These are phyloP conservation scores for Trypanosoma caninum DNA, from an alignment of 208 protist species.

Conservation along the genomic window DNA sequence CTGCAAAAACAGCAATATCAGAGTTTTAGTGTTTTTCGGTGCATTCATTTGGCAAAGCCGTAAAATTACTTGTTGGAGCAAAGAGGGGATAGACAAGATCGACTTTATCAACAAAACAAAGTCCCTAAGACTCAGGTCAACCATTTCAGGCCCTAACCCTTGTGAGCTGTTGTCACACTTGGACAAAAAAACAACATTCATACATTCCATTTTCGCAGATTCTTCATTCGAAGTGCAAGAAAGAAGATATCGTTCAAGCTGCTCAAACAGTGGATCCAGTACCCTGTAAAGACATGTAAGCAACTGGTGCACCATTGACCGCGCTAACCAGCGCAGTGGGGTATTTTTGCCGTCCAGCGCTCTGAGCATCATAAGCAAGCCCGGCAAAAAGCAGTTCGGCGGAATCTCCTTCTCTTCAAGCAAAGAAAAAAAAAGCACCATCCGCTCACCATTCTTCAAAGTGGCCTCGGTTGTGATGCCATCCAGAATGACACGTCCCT, in stretches of 20 bases:
- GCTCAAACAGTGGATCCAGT: conserved; percentile 10
- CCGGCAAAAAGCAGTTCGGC: conserved; percentile 13
- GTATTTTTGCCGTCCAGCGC: conserved; percentile 3
- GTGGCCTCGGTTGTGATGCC: conserved; percentile 6
- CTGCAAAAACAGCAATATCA: not conserved
- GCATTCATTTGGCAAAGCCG: not conserved
- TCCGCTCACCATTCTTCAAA: conserved; percentile 12
- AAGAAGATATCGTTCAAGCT: conserved; percentile 1
- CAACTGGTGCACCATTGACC: conserved; percentile 16
- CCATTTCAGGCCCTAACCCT: not conserved
- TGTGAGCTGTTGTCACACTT: not conserved
- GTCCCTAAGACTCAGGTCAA: not conserved
- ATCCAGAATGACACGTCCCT: conserved; percentile 11
- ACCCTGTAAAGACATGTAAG: conserved; percentile 11
- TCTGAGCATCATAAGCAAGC: conserved; percentile 18
- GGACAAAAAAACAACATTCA: not conserved
- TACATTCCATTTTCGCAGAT: not conserved
- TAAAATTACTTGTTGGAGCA: not conserved
- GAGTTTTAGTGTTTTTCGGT: not conserved
- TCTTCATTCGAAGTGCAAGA: not conserved
- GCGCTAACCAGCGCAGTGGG: not conserved
- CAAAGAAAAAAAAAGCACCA: conserved; percentile 16
- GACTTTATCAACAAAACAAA: conserved; percentile 1
- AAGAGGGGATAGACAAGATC: conserved; percentile 3
- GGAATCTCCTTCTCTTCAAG: conserved; percentile 10